These are phyloP conservation scores for Phanerochaete carnosa DNA, from an alignment of 768 basidiomycete genomes.

Conservation along the genomic window DNA sequence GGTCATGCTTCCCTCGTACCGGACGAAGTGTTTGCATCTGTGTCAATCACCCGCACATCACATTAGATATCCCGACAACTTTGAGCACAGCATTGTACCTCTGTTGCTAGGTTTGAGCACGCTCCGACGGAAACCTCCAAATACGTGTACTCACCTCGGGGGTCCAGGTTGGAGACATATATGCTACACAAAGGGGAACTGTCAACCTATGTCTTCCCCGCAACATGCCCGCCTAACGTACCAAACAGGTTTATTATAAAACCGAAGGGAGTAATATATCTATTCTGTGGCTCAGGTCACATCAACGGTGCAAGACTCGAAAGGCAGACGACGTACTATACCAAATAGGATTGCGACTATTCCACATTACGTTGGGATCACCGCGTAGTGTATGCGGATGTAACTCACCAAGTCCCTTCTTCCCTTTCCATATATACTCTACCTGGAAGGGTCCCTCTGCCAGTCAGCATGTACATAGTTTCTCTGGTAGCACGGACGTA, in stretches of 20 bases:
- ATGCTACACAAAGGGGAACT: slow-evolving; percentile 13
- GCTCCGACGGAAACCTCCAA: neutral
- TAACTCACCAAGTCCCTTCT: slow-evolving; percentile 42
- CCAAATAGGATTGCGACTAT: slow-evolving; percentile 35
- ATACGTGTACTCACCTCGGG: slow-evolving; percentile 12
- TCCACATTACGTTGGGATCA: neutral
- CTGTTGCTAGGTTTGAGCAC: neutral
- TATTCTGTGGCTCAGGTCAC: slow-evolving; percentile 39
- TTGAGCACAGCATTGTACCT: neutral
- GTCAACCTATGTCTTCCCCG: neutral
- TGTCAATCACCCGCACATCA: neutral
- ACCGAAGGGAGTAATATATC: slow-evolving; percentile 60
- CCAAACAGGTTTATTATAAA: slow-evolving; percentile 53
- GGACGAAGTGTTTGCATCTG: slow-evolving; percentile 29
- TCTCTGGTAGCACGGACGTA: slow-evolving; percentile 13
- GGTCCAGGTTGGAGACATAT: slow-evolving; percentile 20
- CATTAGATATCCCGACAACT: neutral
- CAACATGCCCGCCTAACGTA: slow-evolving; percentile 3
- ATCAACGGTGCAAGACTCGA: neutral
- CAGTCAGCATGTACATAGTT: neutral
- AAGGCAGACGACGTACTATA: slow-evolving; percentile 25
- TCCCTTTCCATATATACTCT: slow-evolving; percentile 50
- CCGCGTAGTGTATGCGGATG: neutral
- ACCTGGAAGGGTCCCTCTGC: slow-evolving; percentile 32
- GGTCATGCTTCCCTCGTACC: slow-evolving; percentile 40